Percentiles rank a stretch among this genome's conserved stretches.
Evolutionary conservation across 2,329 filamentous ascomycete species (phyloP).

Genomic region (Alternaria viburni): DNA sequence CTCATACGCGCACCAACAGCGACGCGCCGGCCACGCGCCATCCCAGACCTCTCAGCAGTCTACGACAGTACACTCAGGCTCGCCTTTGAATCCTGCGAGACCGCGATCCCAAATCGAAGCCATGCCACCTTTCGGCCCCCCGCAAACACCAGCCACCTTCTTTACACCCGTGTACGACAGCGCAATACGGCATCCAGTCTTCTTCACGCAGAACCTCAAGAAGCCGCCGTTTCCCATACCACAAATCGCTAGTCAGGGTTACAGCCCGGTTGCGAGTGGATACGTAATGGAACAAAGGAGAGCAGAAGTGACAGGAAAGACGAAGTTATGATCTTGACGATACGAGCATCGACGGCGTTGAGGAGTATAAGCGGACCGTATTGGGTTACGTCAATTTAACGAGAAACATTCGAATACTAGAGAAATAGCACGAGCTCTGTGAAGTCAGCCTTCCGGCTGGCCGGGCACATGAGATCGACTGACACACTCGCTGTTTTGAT

Average conservation of each 20-base stretch:
- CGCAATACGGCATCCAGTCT: constrained; percentile 73
- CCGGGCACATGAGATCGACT: neutral
- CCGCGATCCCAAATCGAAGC: constrained; percentile 58
- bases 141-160: constrained; percentile 21
- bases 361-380: neutral
- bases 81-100: constrained; percentile 6
- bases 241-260: constrained; percentile 40
- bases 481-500: neutral
- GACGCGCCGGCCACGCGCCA: constrained; percentile 26
- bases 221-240: constrained; percentile 59
- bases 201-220: constrained; percentile 71
- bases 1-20: constrained; percentile 33
- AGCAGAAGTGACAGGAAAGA: constrained; percentile 19
- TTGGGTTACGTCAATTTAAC: neutral
- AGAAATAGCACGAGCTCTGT: neutral
- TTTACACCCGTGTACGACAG: constrained; percentile 56
- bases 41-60: constrained; percentile 11
- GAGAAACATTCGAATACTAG: neutral
- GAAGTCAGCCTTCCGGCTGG: neutral
- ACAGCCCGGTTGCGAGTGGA: constrained; percentile 54
- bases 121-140: constrained; percentile 50
- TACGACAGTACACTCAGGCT: neutral
- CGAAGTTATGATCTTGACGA: constrained; percentile 34
- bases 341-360: constrained; percentile 4
- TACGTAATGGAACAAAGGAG: constrained; percentile 47